Evolutionary conservation across 192 early-diverging fungal species (phyloP).

Genomic region (Phycomyces blakesleeanus): DNA sequence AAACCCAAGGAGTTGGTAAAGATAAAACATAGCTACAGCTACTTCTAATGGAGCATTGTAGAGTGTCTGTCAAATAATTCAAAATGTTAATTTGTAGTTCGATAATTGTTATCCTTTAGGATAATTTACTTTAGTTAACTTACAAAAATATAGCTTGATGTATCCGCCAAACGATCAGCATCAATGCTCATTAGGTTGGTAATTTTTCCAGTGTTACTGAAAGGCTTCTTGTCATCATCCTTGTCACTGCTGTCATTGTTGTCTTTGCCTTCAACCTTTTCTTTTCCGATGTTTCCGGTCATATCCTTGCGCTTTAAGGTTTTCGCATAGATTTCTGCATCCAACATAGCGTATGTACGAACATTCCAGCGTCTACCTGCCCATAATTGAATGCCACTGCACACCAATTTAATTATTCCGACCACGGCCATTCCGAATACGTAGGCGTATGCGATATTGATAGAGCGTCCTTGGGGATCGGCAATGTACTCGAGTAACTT

Average conservation of each 20-base stretch:
- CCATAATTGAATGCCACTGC: conserved; percentile 43
- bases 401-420: conserved; percentile 36
- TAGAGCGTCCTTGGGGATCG: conserved; percentile 5
- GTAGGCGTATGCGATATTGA: conserved; percentile 42
- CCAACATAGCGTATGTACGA: conserved; percentile 42
- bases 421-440: conserved; percentile 42
- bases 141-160: conserved; percentile 54
- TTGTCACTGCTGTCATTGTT: neutral
- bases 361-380: conserved; percentile 46
- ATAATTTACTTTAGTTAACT: neutral
- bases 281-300: conserved; percentile 32
- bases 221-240: conserved; percentile 15
- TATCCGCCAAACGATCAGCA: conserved; percentile 52
- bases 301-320: conserved; percentile 40
- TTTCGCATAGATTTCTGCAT: conserved; percentile 48
- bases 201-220: conserved; percentile 57
- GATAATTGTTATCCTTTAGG: neutral
- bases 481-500: conserved; percentile 40
- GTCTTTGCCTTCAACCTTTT: neutral
- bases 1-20: conserved; percentile 71
- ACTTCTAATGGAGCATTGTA: conserved; percentile 63
- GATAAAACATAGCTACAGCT: conserved; percentile 56
- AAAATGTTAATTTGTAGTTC: neutral
- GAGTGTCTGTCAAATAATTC: conserved; percentile 18
- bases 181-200: conserved; percentile 76